These are phyloP conservation scores for Ophiosphaerella korrae DNA, from an alignment of 2,329 filamentous ascomycete genomes.

Conservation along the genomic window DNA sequence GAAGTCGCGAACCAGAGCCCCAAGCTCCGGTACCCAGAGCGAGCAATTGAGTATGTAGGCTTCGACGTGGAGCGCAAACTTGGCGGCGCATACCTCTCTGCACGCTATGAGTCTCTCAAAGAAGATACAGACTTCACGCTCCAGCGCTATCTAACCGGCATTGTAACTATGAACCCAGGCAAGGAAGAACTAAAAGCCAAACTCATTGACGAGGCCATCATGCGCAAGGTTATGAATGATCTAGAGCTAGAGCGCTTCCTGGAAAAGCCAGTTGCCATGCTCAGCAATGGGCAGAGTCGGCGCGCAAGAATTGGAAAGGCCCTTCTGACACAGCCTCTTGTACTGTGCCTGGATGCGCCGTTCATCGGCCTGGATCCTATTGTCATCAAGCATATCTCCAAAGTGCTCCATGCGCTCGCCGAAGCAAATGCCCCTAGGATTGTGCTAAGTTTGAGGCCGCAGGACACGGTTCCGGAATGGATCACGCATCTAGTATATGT, in stretches of 20 bases:
- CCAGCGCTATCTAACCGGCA: conserved; percentile 77
- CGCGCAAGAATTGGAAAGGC: conserved; percentile 87
- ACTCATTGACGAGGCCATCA: conserved; percentile 51
- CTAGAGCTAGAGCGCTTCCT: conserved; percentile 72
- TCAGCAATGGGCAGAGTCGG: conserved; percentile 92
- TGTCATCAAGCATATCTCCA: conserved; percentile 73
- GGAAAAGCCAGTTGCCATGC: conserved; percentile 81
- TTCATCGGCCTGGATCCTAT: conserved; percentile 87
- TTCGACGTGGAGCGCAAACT: conserved; percentile 76
- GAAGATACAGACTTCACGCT: conserved; percentile 90
- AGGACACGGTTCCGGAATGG: conserved; percentile 88
- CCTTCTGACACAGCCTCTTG: conserved; percentile 75
- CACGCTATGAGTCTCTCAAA: conserved; percentile 84
- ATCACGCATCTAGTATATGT: conserved; percentile 82
- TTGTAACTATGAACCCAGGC: conserved; percentile 80
- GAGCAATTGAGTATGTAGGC: conserved; percentile 85
- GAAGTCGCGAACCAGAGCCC: conserved; percentile 59
- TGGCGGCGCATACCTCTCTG: conserved; percentile 77
- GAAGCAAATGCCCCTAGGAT: conserved; percentile 70
- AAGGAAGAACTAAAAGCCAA: conserved; percentile 55
- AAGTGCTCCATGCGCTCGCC: conserved; percentile 71
- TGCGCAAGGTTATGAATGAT: conserved; percentile 70
- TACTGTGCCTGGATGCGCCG: conserved; percentile 82
- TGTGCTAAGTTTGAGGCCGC: conserved; percentile 77
- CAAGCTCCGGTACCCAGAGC: conserved; percentile 62